Evolutionary conservation across 495 filamentous ascomycete genomes (phyloP), one percentile per base, ranked within the genome.

Genomic region (Hypoxylon fuscum): DNA sequence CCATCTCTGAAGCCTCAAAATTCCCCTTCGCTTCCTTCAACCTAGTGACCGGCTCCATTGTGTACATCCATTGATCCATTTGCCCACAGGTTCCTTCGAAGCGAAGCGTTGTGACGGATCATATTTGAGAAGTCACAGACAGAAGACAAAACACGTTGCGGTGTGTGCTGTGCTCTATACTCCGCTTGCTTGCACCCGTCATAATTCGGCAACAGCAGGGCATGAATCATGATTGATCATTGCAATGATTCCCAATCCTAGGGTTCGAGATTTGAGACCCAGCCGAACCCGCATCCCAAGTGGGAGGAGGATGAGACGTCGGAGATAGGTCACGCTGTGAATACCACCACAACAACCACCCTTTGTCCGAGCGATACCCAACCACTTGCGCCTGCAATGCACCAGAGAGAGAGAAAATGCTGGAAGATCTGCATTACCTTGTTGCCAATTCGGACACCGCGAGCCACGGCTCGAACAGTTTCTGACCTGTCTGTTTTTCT

Each of bases 401-500:
- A 23, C 29, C 23, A 45, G 42, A 45, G 21, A n/a, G 17, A 17
- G 47, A 46, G 53, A 38, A 35, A 5, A 6, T 44, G 22, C 22
- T 18, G 15, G 22, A 15, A 55, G 63, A 66, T 66, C 63, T 56
- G 47, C 63, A 58, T 22, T 57, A 29, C 53, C 40, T 43, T 44
- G 20, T 41, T 49, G 27, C 53, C 25, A 57, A 57, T 61, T 61
- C 41, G 45, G 52, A 56, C 51, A 53, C 15, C n/a, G 62, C 46
- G 56, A 56, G 51, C 51, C 62, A 61, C 46, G 52, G 51, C 44
- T 53, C 62, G 38, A 29, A 12, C 34, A 46, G 27, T 21, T 32
- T 66, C 32, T 66, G 63, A 66, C 41, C 46, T 66, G 43, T 66
- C 63, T 60, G 49, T 66, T 66, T 58, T 54, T 44, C 29, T 23